These are phyloP conservation scores for Xylaria sp. DNA, from an alignment of 2,329 filamentous ascomycete species.

Conservation along the genomic window DNA sequence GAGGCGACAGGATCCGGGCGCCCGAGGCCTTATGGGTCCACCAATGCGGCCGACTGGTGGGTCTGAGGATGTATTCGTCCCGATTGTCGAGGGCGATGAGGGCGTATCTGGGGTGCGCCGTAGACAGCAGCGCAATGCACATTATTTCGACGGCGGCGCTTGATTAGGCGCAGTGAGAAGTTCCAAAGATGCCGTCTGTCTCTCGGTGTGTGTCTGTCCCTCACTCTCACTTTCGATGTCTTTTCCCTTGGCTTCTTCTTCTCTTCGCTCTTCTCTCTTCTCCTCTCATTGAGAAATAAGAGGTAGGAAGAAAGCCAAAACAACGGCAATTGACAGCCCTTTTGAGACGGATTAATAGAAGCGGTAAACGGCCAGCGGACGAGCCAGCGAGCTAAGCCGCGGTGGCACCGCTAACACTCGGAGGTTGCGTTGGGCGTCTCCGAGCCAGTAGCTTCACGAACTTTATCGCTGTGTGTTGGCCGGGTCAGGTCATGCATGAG, in stretches of 20 bases:
- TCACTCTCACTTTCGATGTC: not conserved
- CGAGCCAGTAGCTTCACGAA: constrained; percentile 33
- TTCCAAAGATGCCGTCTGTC: not conserved
- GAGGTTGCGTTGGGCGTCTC: constrained; percentile 38
- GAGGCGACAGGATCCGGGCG: constrained; percentile 65
- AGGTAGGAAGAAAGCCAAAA: not conserved
- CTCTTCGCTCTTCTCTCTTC: not conserved
- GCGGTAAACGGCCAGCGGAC: constrained; percentile 13
- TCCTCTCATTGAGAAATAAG: not conserved
- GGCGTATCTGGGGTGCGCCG: constrained; percentile 78
- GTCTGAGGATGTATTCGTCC: constrained; percentile 76
- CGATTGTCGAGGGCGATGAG: constrained; percentile 82
- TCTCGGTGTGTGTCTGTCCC: not conserved
- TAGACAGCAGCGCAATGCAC: constrained; percentile 83
- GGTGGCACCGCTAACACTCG: constrained; percentile 35
- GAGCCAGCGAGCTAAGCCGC: constrained; percentile 24
- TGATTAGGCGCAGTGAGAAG: not conserved
- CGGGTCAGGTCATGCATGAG: constrained; percentile 33
- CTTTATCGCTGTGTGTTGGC: constrained; percentile 31
- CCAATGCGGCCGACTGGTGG: constrained; percentile 73
- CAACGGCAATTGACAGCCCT: constrained; percentile 3
- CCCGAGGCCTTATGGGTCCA: constrained; percentile 62
- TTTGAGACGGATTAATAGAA: constrained; percentile 15
- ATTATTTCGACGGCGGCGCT: constrained; percentile 56
- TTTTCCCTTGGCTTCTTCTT: not conserved